Evolutionary conservation across 148 eudicot genomes (phyloP).

Genomic region (Gaultheria prostrata): DNA sequence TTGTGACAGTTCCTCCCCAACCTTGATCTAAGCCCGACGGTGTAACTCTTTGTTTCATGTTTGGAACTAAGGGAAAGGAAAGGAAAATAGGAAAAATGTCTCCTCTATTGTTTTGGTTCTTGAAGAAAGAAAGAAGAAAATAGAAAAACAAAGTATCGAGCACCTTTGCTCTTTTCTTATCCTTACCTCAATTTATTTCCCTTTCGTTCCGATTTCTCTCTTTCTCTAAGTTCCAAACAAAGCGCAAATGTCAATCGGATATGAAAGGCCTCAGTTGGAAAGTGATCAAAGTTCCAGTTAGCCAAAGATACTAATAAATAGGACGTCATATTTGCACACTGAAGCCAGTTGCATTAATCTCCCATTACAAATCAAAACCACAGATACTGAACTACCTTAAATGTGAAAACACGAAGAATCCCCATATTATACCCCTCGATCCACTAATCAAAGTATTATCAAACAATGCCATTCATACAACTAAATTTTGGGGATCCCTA

Average conservation of each 20-base stretch:
- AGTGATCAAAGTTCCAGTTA: neutral
- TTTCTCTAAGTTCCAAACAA: neutral
- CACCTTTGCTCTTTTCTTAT: too few relatives aligned
- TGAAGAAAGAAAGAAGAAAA: too few relatives aligned
- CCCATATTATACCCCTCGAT: neutral
- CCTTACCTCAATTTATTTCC: too few relatives aligned
- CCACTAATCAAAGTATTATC: neutral
- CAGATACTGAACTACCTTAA: neutral
- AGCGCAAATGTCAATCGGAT: too few relatives aligned
- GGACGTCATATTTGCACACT: neutral
- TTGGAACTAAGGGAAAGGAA: too few relatives aligned
- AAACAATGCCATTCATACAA: too few relatives aligned
- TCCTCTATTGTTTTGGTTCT: too few relatives aligned
- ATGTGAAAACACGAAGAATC: neutral
- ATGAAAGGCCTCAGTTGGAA: neutral
- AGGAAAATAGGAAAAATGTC: too few relatives aligned
- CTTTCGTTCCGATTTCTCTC: neutral
- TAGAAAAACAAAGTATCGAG: too few relatives aligned
- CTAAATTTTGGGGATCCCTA: neutral
- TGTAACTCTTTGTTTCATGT: too few relatives aligned
- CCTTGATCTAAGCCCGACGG: neutral
- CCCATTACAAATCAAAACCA: neutral
- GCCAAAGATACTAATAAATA: neutral
- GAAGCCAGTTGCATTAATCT: neutral
- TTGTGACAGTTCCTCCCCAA: neutral